phyloP scores from a whole-genome alignment of 257 asterid genomes.

The Solanum neorickii region DNA sequence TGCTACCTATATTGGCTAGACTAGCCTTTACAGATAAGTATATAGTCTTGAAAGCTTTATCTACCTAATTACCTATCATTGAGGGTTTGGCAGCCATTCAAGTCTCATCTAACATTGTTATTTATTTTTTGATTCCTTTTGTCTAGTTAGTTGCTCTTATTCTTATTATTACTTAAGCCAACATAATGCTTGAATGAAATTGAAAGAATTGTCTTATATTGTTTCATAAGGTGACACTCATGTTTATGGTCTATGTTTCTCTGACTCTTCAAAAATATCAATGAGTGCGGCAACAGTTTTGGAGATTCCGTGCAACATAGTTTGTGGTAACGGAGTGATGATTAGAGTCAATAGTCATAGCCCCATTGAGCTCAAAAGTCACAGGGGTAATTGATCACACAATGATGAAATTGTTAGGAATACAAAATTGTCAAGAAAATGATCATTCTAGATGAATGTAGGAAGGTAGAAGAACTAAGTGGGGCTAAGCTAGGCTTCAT shows the following conservation, averaged over 20 bases:
- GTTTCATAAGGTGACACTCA: not conserved
- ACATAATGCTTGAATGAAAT: not conserved
- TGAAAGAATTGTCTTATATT: not conserved
- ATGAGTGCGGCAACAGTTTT: not conserved
- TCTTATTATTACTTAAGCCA: not conserved
- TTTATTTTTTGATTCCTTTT: not conserved
- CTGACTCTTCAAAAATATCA: not conserved
- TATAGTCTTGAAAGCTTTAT: not conserved
- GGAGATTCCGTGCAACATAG: not conserved
- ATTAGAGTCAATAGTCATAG: not conserved
- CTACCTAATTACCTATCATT: not conserved
- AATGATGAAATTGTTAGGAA: not conserved
- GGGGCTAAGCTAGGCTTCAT: not conserved
- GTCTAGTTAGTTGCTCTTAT: not conserved
- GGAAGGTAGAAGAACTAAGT: not conserved
- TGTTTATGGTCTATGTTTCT: not conserved
- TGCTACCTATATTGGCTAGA: not conserved
- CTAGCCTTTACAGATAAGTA: not conserved
- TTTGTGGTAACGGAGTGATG: not conserved
- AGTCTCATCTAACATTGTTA: not conserved
- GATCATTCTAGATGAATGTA: not conserved
- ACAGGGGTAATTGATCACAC: not conserved
- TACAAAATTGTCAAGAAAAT: not conserved
- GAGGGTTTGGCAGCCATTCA: not conserved
- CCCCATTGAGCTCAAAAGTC: not conserved